phyloP scores from a whole-genome alignment of 257 asterid genomes.

The Gentiana macrophylla region DNA sequence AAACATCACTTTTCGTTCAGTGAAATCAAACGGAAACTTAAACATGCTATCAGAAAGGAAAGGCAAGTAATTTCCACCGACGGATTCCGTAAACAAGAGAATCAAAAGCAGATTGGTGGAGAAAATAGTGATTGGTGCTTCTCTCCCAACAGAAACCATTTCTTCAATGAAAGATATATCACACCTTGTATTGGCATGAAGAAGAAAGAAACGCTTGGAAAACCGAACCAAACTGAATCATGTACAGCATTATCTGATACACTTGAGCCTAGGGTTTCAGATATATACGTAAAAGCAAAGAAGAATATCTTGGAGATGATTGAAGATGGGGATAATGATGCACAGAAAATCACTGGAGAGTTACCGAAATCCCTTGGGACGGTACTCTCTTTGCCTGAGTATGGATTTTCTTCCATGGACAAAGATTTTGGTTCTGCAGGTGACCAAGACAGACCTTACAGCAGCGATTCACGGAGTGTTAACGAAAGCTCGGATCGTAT shows the following conservation, averaged over 20 bases:
- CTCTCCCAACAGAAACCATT: constrained; percentile 90
- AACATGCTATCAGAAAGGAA: constrained; percentile 84
- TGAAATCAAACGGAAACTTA: constrained; percentile 72
- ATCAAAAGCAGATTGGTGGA: constrained; percentile 28
- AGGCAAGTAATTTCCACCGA: constrained; percentile 31
- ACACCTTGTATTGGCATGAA: constrained; percentile 34
- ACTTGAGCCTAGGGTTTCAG: constrained; percentile 37
- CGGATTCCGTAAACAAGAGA: constrained; percentile 20
- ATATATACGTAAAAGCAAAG: constrained; percentile 75
- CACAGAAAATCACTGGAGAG: constrained; percentile 28
- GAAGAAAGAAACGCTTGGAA: constrained; percentile 35
- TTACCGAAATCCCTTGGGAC: constrained; percentile 62
- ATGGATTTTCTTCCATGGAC: constrained; percentile 33
- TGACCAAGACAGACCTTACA: constrained; percentile 32
- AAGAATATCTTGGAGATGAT: constrained; percentile 84
- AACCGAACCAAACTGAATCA: constrained; percentile 27
- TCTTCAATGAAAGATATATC: constrained; percentile 60
- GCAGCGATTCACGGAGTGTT: constrained; percentile 16
- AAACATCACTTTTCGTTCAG: constrained; percentile 67
- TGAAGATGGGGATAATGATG: constrained; percentile 32
- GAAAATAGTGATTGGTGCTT: constrained; percentile 58
- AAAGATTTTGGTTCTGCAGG: constrained; percentile 34
- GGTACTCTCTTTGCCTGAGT: constrained; percentile 67
- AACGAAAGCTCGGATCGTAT: constrained; percentile 12
- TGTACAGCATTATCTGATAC: constrained; percentile 9